Conservation (phyloP, 495 filamentous ascomycete species). For the Pseudoneurospora amorphoporcata region DNA sequence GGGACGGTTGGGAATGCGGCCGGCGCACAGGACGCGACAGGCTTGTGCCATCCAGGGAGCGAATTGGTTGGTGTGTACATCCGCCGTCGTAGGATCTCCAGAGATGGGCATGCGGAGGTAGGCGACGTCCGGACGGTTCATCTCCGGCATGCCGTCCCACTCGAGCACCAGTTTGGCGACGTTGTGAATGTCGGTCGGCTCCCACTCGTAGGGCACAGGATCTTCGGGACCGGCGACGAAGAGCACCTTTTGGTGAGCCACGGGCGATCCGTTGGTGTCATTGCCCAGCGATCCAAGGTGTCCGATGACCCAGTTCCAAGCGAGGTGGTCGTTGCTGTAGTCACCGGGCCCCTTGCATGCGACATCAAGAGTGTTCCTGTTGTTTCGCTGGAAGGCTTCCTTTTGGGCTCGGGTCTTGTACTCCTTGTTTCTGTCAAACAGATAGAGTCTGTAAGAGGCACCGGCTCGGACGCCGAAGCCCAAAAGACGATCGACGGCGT, state of each 20-base stretch:
- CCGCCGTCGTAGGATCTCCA: neutral
- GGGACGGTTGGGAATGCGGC: constrained; percentile 11
- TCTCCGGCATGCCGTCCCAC: constrained; percentile 6
- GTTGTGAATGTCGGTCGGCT: constrained; percentile 2
- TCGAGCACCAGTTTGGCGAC: constrained; percentile 10
- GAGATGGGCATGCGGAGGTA: constrained; percentile 18
- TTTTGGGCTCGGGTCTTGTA: constrained; percentile 1
- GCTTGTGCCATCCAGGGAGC: constrained; percentile 8
- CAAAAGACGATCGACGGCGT: constrained; percentile 22
- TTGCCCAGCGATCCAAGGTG: neutral
- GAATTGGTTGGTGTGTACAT: constrained; percentile 10
- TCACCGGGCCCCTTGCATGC: constrained; percentile 8
- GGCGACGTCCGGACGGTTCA: constrained; percentile 16
- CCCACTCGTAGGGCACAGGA: constrained; percentile 10
- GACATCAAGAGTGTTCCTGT: neutral
- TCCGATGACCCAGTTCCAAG: constrained; percentile 5
- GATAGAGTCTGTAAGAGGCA: constrained; percentile 11
- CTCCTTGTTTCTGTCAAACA: constrained; percentile 8
- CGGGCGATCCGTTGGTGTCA: neutral
- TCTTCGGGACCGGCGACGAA: constrained; percentile 12
- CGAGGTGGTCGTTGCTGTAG: constrained; percentile 6
- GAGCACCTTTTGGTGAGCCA: neutral
- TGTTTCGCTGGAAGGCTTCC: neutral
- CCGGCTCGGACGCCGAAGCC: constrained; percentile 15
- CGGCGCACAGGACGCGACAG: constrained; percentile 14